Conservation (phyloP, 2,329 filamentous ascomycete genomes). For the Neonectria hederae region DNA sequence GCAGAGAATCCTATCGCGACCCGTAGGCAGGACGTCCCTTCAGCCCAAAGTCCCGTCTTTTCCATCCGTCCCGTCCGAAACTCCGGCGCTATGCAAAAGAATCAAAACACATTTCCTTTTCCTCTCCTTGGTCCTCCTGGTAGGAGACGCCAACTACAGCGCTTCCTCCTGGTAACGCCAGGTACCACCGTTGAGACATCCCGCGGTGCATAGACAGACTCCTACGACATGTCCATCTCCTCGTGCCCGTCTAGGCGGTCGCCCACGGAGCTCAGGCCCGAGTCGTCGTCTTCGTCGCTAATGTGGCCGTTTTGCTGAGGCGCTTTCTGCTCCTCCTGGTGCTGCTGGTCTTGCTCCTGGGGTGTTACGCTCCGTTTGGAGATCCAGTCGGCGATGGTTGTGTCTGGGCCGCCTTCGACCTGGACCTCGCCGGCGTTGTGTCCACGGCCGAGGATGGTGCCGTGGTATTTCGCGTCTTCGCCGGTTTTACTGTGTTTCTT, state of each 20-base stretch:
- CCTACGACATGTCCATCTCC: conserved; percentile 58
- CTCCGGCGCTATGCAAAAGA: conserved; percentile 45
- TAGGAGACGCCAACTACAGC: background rate
- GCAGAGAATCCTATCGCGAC: conserved; percentile 2
- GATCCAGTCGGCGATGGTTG: conserved; percentile 51
- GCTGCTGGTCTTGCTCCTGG: conserved; percentile 11
- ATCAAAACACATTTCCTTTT: conserved; percentile 16
- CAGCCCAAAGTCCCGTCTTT: conserved; percentile 20
- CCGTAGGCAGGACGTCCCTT: background rate
- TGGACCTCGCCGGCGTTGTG: conserved; percentile 76
- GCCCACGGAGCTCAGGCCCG: conserved; percentile 66
- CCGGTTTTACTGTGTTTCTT: conserved; percentile 92
- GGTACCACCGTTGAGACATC: background rate
- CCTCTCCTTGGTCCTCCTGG: background rate
- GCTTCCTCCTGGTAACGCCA: background rate
- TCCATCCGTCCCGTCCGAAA: conserved; percentile 31
- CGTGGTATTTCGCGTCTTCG: conserved; percentile 85
- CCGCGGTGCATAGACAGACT: background rate
- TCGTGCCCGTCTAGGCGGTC: conserved; percentile 56
- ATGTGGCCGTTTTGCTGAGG: conserved; percentile 38
- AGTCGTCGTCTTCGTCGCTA: conserved; percentile 56
- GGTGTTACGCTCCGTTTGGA: conserved; percentile 38
- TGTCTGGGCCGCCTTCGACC: conserved; percentile 75
- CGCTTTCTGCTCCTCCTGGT: conserved; percentile 18
- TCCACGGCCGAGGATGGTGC: conserved; percentile 81